Conservation (phyloP, 176 grass and related monocot species). For the Leersia perrieri region DNA sequence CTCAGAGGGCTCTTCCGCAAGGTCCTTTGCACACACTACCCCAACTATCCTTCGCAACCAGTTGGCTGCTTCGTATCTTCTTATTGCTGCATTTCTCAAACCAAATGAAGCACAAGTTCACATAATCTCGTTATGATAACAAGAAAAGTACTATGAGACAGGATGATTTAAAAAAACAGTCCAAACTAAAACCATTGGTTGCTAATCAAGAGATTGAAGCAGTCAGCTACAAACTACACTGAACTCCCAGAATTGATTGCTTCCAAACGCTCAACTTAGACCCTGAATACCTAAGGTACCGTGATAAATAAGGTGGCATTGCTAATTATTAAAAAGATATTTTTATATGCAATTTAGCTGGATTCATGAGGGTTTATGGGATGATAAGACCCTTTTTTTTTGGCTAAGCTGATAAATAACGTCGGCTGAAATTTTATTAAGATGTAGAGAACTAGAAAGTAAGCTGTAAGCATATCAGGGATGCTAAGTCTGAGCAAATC, state of each 20-base stretch:
- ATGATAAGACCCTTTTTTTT: too few species aligned
- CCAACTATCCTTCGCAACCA: slow-evolving; percentile 82
- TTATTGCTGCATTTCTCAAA: slow-evolving; percentile 55
- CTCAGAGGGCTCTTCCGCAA: slow-evolving; percentile 82
- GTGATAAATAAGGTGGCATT: neutral
- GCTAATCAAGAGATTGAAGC: neutral
- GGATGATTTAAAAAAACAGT: neutral
- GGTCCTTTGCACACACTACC: slow-evolving; percentile 59
- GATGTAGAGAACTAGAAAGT: neutral
- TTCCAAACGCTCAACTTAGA: slow-evolving; percentile 10
- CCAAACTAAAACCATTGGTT: neutral
- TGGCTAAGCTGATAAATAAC: too few species aligned
- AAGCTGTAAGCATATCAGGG: neutral
- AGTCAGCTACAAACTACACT: neutral
- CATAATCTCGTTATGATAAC: neutral
- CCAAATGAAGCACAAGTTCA: slow-evolving; percentile 12
- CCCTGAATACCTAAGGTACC: slow-evolving; percentile 15
- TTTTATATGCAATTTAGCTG: neutral
- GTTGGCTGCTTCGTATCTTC: slow-evolving; percentile 78
- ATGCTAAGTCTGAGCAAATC: neutral
- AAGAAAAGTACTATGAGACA: neutral
- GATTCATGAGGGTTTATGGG: neutral
- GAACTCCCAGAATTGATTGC: neutral
- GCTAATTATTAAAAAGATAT: neutral
- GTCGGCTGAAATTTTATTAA: neutral